Conservation (phyloP, 1,284 basidiomycete species). For the Moesziomyces antarcticus region DNA sequence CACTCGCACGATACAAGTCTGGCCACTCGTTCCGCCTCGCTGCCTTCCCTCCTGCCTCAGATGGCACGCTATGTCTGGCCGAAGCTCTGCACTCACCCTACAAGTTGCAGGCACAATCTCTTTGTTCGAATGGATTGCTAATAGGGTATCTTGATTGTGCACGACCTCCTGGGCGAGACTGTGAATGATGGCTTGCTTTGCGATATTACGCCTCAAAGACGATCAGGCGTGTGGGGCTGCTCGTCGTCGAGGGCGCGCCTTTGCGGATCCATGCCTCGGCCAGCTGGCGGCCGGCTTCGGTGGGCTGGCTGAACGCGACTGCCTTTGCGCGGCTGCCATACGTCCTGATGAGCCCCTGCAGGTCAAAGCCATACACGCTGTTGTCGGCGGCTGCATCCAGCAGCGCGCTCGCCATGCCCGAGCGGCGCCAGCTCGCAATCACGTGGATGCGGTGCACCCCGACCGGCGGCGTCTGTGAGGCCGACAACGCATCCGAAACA, state of each 20-base stretch:
- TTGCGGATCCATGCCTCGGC: conserved; percentile 55
- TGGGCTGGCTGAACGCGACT: conserved; percentile 62
- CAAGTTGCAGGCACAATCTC: too few species aligned
- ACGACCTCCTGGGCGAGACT: neutral
- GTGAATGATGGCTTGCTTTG: too few species aligned
- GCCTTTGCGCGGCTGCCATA: conserved; percentile 45
- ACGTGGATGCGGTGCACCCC: conserved; percentile 60
- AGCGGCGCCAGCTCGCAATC: conserved; percentile 44
- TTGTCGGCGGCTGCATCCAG: conserved; percentile 53
- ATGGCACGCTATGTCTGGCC: too few species aligned
- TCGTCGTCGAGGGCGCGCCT: neutral
- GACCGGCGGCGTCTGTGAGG: conserved; percentile 45
- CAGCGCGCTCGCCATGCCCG: conserved; percentile 47
- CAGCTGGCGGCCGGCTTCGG: conserved; percentile 52
- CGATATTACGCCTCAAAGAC: conserved; percentile 36
- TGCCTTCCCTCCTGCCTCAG: too few species aligned
- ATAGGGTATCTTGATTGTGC: neutral
- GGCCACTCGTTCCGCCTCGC: too few species aligned
- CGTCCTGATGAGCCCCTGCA: conserved; percentile 17
- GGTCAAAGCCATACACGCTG: conserved; percentile 53
- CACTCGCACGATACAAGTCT: too few species aligned
- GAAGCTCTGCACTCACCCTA: too few species aligned
- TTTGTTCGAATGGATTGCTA: too few species aligned
- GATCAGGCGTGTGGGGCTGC: conserved; percentile 15
- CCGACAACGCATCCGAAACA: conserved; percentile 41